phyloP scores from a whole-genome alignment of 1,284 basidiomycete species.

The Sutorius eximius region DNA sequence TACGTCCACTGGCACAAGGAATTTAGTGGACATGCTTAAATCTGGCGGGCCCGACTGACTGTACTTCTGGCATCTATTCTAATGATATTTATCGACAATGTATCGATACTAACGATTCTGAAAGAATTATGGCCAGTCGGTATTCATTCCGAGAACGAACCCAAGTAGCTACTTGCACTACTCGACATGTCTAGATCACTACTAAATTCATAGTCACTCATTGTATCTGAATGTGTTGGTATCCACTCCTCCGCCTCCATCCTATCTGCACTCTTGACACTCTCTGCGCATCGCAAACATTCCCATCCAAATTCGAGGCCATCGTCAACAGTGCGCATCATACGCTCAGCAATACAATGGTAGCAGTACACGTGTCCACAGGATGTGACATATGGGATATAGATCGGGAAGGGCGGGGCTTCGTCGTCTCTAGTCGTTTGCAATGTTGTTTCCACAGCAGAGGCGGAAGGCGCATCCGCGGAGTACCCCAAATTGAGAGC shows the following conservation, averaged over 20 bases:
- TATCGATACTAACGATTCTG: slow-evolving; percentile 10
- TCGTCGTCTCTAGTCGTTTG: slow-evolving; percentile 18
- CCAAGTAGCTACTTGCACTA: slow-evolving; percentile 34
- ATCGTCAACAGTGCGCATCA: slow-evolving; percentile 72
- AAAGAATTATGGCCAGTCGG: not conserved
- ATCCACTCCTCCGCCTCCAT: slow-evolving; percentile 31
- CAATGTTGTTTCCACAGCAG: slow-evolving; percentile 7
- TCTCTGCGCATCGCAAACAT: slow-evolving; percentile 74
- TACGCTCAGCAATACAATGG: slow-evolving; percentile 79
- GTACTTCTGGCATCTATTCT: slow-evolving; percentile 5
- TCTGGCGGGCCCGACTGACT: slow-evolving; percentile 16
- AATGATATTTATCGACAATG: not conserved
- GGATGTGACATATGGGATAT: slow-evolving; percentile 72
- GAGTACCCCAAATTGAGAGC: slow-evolving; percentile 57
- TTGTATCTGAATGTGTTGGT: slow-evolving; percentile 34
- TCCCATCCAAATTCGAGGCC: slow-evolving; percentile 67
- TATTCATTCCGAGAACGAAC: slow-evolving; percentile 30
- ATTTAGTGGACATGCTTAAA: slow-evolving; percentile 31
- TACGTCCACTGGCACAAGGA: slow-evolving; percentile 28
- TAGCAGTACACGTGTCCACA: slow-evolving; percentile 88
- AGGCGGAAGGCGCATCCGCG: slow-evolving; percentile 46
- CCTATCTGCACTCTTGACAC: slow-evolving; percentile 58
- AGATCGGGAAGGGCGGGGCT: slow-evolving; percentile 56
- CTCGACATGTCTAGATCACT: slow-evolving; percentile 48
- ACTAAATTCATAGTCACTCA: slow-evolving; percentile 56